Evolutionary conservation across 2,329 filamentous ascomycete genomes (phyloP).

Genomic region (Trichothecium sympodiale): DNA sequence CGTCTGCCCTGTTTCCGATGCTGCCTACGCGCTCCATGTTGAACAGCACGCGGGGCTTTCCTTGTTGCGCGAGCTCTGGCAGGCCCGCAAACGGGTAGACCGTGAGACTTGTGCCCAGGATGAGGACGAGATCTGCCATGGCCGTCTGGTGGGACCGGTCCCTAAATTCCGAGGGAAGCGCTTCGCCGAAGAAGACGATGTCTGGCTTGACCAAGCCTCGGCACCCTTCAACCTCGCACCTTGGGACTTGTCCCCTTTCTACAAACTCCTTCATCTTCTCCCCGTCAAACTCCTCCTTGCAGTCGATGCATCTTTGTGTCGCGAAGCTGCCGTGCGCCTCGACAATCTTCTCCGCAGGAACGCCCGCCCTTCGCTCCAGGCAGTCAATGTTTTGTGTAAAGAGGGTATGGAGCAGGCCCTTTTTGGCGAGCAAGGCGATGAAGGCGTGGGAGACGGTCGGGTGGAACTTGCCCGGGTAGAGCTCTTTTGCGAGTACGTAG

Average conservation of each 20-base stretch:
- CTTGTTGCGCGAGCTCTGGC: conserved; percentile 50
- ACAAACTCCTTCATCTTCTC: conserved; percentile 65
- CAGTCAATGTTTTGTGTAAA: conserved; percentile 99
- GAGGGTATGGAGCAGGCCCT: conserved; percentile 68
- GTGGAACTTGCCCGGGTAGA: conserved; percentile 81
- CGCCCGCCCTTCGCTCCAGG: conserved; percentile 76
- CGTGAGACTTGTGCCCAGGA: conserved; percentile 79
- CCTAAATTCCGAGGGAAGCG: conserved; percentile 25
- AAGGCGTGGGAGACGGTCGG: conserved; percentile 89
- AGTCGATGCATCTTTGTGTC: conserved; percentile 83
- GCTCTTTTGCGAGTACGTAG: conserved; percentile 81
- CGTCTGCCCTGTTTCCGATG: conserved; percentile 66
- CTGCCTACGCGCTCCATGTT: conserved; percentile 77
- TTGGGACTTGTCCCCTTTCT: conserved; percentile 54
- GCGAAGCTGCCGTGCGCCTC: conserved; percentile 96
- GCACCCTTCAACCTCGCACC: conserved; percentile 52
- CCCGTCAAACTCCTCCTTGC: conserved; percentile 59
- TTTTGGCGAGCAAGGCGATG: conserved; percentile 68
- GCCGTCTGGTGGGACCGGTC: conserved; percentile 28
- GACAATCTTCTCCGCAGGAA: conserved; percentile 70
- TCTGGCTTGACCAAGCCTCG: conserved; percentile 81
- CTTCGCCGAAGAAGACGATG: conserved; percentile 87
- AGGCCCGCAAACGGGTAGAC: conserved; percentile 86
- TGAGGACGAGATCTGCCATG: conserved; percentile 65
- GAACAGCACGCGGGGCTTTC: conserved; percentile 69